Evolutionary conservation across 2,329 filamentous ascomycete genomes (phyloP).

Genomic region (Aspergillus piperis): DNA sequence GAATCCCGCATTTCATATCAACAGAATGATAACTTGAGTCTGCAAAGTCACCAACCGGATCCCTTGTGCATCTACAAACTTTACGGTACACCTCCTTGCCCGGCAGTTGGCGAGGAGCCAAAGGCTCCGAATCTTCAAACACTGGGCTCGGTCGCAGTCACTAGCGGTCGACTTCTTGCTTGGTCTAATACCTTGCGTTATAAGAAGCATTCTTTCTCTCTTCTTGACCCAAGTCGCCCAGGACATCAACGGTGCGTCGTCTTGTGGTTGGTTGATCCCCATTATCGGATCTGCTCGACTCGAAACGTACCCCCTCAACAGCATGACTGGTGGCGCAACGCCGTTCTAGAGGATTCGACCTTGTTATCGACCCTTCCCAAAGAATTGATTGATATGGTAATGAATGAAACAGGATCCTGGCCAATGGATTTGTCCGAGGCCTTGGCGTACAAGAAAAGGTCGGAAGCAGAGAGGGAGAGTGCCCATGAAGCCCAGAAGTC

Average conservation of each 20-base stretch:
- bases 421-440: not conserved
- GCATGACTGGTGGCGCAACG: conserved; percentile 12
- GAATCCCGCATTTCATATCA: conserved; percentile 12
- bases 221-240: conserved; percentile 12
- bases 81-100: not conserved
- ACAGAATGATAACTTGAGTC: not conserved
- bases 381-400: not conserved
- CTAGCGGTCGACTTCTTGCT: conserved; percentile 13
- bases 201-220: conserved; percentile 12
- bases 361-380: not conserved
- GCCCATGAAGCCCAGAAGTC: not conserved
- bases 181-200: conserved; percentile 15
- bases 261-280: conserved; percentile 17
- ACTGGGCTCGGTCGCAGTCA: conserved; percentile 15
- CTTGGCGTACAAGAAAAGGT: not conserved
- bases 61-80: conserved; percentile 1
- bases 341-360: not conserved
- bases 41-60: not conserved
- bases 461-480: not conserved
- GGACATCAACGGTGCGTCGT: conserved; percentile 15
- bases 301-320: conserved; percentile 18
- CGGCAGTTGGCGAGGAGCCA: not conserved
- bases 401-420: not conserved
- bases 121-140: not conserved
- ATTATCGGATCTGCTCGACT: conserved; percentile 17